Evolutionary conservation across 75 land plant genomes (phyloP), one percentile per base, ranked within the genome.

Genomic region (Selaginella moellendorffii): DNA sequence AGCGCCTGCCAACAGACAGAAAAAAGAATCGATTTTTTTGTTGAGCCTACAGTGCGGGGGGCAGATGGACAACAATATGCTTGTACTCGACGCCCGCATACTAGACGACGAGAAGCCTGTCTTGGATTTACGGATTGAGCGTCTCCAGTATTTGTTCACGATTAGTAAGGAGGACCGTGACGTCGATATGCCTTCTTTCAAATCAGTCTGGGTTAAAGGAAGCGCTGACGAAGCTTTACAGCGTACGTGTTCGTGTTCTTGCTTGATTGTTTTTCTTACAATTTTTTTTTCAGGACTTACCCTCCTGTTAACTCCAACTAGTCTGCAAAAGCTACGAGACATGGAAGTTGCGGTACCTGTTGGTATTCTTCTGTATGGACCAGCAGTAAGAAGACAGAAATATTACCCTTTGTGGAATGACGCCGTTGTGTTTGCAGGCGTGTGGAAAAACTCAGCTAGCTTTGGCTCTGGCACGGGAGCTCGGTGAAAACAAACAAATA

Each of bases 301-400:
- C 1, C 54, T 74, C 2, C 69, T 77, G 28, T 62, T 89, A 53
- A 85, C 96, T 65, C 79, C 83, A 36, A n/a, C 52, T 24, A 64
- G 76, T 70, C 75, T 63, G 2, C 75, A 71, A 66, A 80, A 74
- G 60, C 67, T 71, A 18, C 54, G 68, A 27, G 53, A 52, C 25
- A 53, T 74, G 22, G 68, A 81, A 61, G 71, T 77, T 73, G 85
- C 96, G 26, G 68, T 78, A 27, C 98, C 96, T 65, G 96, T 90
- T 53, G 84, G 83, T 77, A 73, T 89, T 68, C 87, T 93, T 51
- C 80, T 93, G 19, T 74, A 81, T 82, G 98, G 98, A 69, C 96
- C 98, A 54, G 70, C 90, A 31, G 98, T 92, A 68, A 75, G 97
- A 74, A 46, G 2, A 27, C 25, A n/a, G 20, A 26, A 12, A 61